phyloP scores from a whole-genome alignment of 2,329 filamentous ascomycete genomes.

The Trichoderma lentiforme region DNA sequence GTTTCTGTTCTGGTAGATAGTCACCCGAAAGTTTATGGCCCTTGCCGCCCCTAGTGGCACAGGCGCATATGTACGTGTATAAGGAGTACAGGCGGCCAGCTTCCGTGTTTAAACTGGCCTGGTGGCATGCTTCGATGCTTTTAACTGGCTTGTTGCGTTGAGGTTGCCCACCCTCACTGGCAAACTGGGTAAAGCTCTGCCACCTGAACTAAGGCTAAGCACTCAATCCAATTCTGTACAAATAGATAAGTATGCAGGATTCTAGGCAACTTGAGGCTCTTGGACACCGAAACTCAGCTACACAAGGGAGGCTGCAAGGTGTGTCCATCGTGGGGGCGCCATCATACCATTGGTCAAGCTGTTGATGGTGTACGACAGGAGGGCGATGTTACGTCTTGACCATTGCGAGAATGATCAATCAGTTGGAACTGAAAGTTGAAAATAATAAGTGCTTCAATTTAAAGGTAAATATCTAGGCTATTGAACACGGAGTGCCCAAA shows the following conservation, averaged over 20 bases:
- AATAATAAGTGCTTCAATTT: neutral
- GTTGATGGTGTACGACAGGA: neutral
- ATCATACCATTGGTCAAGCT: neutral
- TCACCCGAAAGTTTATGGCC: neutral
- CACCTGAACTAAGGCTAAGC: neutral
- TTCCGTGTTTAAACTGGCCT: neutral
- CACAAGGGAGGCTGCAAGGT: neutral
- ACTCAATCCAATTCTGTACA: neutral
- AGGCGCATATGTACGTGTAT: neutral
- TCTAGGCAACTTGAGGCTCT: neutral
- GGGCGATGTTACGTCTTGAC: neutral
- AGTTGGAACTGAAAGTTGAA: accelerated
- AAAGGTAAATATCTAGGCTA: neutral
- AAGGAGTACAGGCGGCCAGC: neutral
- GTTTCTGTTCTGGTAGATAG: neutral
- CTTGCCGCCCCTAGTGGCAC: neutral
- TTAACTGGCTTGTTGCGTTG: neutral
- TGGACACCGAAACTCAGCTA: neutral
- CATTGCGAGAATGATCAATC: neutral
- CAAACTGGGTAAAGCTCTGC: neutral
- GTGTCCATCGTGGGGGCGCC: neutral
- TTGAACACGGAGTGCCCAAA: neutral
- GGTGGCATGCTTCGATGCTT: neutral
- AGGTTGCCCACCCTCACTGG: neutral
- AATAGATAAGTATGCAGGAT: neutral